Evolutionary conservation across 2,329 filamentous ascomycete species (phyloP).

Genomic region (Ceratocystis diversiconidia): DNA sequence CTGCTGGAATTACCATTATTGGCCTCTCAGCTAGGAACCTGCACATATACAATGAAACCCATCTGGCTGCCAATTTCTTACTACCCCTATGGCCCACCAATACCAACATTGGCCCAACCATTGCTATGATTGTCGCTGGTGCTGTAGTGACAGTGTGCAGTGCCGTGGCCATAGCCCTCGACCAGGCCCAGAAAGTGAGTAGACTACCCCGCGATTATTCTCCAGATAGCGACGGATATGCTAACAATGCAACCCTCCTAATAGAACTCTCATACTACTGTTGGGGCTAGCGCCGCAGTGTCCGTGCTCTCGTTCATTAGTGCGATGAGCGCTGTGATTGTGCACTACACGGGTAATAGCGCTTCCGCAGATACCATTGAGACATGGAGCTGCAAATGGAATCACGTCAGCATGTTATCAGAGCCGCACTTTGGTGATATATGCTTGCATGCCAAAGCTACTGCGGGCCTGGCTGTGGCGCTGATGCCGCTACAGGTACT

Average conservation of each 20-base stretch:
- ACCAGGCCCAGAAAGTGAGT: constrained; percentile 38
- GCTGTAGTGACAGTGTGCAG: constrained; percentile 37
- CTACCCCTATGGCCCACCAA: constrained; percentile 44
- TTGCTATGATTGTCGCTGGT: constrained; percentile 40
- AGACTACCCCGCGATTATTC: background rate
- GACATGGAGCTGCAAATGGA: constrained; percentile 51
- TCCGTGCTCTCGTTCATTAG: constrained; percentile 45
- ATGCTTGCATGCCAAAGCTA: constrained; percentile 42
- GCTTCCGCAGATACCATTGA: constrained; percentile 31
- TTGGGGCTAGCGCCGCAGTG: constrained; percentile 27
- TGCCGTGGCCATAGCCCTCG: constrained; percentile 33
- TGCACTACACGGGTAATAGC: constrained; percentile 8
- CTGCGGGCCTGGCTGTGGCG: constrained; percentile 39
- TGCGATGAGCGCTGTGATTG: constrained; percentile 34
- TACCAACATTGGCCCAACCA: constrained; percentile 42
- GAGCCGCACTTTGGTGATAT: constrained; percentile 42
- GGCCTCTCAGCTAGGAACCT: constrained; percentile 41
- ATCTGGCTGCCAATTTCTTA: constrained; percentile 32
- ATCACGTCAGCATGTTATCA: constrained; percentile 35
- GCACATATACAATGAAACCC: constrained; percentile 40
- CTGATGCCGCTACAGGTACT: constrained; percentile 42
- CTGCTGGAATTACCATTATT: constrained; percentile 38
- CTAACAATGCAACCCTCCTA: constrained; percentile 18
- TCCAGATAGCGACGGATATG: background rate
- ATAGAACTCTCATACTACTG: constrained; percentile 13